phyloP scores from a whole-genome alignment of 2,329 filamentous ascomycete genomes.

The Onygena corvina region DNA sequence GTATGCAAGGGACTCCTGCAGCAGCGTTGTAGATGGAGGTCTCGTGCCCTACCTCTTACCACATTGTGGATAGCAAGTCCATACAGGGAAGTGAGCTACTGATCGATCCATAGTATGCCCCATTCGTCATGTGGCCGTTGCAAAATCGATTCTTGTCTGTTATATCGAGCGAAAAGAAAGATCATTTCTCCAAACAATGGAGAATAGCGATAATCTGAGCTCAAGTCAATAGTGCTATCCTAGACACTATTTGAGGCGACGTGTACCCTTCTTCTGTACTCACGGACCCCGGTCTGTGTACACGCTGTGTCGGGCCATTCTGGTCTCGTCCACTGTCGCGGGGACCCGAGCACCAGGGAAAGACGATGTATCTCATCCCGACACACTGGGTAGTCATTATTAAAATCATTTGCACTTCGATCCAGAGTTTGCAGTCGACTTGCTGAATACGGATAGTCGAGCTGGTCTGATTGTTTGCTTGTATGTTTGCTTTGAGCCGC shows the following conservation, averaged over 20 bases:
- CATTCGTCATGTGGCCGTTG: neutral
- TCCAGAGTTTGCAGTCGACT: neutral
- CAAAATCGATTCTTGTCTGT: neutral
- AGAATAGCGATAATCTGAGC: neutral
- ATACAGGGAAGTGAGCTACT: neutral
- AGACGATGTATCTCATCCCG: slow-evolving; percentile 4
- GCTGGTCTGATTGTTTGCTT: neutral
- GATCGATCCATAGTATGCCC: too few relatives aligned
- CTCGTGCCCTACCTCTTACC: neutral
- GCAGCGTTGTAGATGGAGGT: neutral
- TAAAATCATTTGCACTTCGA: neutral
- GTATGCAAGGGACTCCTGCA: neutral
- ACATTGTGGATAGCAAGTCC: neutral
- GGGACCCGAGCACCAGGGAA: neutral
- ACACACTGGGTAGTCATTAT: neutral
- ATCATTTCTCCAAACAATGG: neutral
- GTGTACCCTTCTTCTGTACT: neutral
- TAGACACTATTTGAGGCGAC: neutral
- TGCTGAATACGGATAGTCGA: neutral
- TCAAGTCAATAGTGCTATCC: neutral
- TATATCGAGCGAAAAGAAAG: neutral
- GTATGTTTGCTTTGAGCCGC: too few relatives aligned
- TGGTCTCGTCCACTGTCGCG: neutral
- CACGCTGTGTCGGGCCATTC: neutral
- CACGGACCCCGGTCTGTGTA: neutral